A percentile compares a stretch with the other conserved stretches of the same genome.
phyloP scores from a whole-genome alignment of 78 protist species.

The Dictyostelium brefeldianum region DNA sequence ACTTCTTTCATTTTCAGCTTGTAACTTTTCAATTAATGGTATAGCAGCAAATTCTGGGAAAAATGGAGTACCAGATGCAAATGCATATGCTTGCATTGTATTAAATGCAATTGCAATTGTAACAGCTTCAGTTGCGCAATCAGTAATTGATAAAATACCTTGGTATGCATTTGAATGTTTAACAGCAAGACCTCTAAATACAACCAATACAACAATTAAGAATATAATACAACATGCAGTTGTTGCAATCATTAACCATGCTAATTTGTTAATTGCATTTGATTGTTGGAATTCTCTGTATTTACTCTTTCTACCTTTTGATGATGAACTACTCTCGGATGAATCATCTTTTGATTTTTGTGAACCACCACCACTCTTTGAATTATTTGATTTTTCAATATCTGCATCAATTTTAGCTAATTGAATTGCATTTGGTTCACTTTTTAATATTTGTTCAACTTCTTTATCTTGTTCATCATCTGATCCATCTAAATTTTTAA shows the following conservation, averaged over 20 bases:
- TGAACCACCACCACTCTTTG: not conserved
- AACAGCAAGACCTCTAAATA: constrained; percentile 21
- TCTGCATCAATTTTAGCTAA: constrained; percentile 27
- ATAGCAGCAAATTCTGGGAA: not conserved
- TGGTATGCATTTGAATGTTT: constrained; percentile 32
- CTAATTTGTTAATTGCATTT: constrained; percentile 35
- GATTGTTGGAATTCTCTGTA: constrained; percentile 51
- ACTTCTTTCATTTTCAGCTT: not conserved
- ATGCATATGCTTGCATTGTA: constrained; percentile 1
- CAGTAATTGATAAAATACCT: constrained; percentile 58
- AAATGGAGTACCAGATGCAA: not conserved
- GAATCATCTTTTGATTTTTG: constrained; percentile 4
- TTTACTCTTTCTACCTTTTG: not conserved
- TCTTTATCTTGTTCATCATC: not conserved
- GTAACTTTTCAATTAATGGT: not conserved
- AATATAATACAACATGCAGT: not conserved
- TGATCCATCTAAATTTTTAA: not conserved
- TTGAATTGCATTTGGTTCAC: constrained; percentile 1
- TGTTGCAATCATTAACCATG: constrained; percentile 52
- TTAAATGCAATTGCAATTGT: constrained; percentile 14
- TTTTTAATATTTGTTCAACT: not conserved
- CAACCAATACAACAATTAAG: constrained; percentile 21
- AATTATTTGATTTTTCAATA: not conserved
- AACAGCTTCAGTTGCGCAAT: constrained; percentile 22
- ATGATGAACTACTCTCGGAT: constrained; percentile 18